Base-by-base conservation (phyloP, 768 basidiomycete genomes). In the Terana coerulea region DNA sequence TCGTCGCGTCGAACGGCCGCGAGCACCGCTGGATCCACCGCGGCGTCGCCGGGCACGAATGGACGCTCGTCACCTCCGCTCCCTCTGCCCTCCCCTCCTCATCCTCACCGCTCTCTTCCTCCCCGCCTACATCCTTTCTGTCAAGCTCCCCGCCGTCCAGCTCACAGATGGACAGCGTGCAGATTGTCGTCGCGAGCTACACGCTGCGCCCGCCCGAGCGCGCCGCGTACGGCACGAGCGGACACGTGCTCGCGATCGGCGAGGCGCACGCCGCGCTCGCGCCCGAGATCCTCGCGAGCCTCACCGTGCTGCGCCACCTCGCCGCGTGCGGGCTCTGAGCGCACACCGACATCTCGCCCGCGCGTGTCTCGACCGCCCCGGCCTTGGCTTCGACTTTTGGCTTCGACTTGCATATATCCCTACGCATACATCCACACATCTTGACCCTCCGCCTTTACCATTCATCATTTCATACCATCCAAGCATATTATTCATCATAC, bases 1-100 rank as follows among this genome's bases (percentile, higher is more conserved):
- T 89, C 56, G 69, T 65, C 41, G 86, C 76, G 14, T 81, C 81
- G 34, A 84, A 88, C 62, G 85, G 85, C 29, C 73, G 73, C 24
- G 86, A 88, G 60, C 88, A 88, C 58, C 74, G 74, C 63, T 90
- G 87, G 87, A 75, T 76, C 25, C 71, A 80, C 65, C 74, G 74
- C 26, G 71, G 70, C 34, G 64, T 75, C 26, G 71, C 73, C 7
- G 81, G 76, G 15, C 85, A 87, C 52, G 85, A 88, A 68, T 90
- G 87, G 87, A 74, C 86, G 63, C 87, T 89, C 30, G 28, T 22
- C 3, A 19, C 39, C 8, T 7, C 6, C 39, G 12, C 26, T 6
- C 43, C 30, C n/a, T 9, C 42, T 17, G 26, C 22, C 21, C 31
- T 39, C 36, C 25, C 37, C 52, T 50, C 47, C 46, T 43, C 58